A percentile compares a stretch with the other conserved stretches of the same genome.
phyloP scores from a whole-genome alignment of 768 basidiomycete genomes.

The Hydnum rufescens region DNA sequence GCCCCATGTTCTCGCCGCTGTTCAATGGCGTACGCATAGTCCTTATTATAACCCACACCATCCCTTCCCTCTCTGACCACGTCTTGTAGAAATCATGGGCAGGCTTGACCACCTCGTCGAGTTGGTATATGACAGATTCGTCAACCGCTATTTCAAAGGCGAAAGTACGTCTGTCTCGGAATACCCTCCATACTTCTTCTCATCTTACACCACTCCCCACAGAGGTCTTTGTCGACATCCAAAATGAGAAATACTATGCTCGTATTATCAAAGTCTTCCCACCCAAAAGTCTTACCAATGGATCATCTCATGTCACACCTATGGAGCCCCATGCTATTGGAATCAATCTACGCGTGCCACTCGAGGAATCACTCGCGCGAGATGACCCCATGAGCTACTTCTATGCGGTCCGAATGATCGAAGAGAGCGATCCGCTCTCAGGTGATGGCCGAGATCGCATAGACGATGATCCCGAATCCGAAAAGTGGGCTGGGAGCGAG shows the following conservation, averaged over 20 bases:
- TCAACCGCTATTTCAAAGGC: constrained; percentile 79
- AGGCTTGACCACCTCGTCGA: constrained; percentile 90
- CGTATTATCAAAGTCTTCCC: constrained; percentile 61
- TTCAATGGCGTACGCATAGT: constrained; percentile 81
- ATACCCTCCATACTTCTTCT: constrained; percentile 1
- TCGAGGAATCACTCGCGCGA: constrained; percentile 43
- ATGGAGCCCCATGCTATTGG: constrained; percentile 38
- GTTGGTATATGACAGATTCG: constrained; percentile 87
- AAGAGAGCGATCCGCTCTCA: constrained; percentile 35
- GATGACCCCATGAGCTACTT: constrained; percentile 73
- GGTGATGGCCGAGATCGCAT: constrained; percentile 24
- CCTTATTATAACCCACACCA: constrained; percentile 6
- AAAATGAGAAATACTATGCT: constrained; percentile 68
- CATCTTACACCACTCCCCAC: constrained; percentile 10
- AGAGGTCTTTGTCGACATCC: constrained; percentile 77
- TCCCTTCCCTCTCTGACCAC: neutral
- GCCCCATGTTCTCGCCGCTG: constrained; percentile 70
- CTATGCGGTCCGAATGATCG: constrained; percentile 72
- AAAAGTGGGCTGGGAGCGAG: constrained; percentile 49
- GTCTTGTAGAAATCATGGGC: constrained; percentile 71
- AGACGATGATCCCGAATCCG: constrained; percentile 18
- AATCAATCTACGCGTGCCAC: constrained; percentile 54
- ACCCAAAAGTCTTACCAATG: constrained; percentile 10
- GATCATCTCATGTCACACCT: neutral
- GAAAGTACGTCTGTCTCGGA: constrained; percentile 45